Percentiles rank a stretch among this genome's conserved stretches.
Evolutionary conservation across 257 asterid species (phyloP).

Genomic region (Solanum clarkiae): DNA sequence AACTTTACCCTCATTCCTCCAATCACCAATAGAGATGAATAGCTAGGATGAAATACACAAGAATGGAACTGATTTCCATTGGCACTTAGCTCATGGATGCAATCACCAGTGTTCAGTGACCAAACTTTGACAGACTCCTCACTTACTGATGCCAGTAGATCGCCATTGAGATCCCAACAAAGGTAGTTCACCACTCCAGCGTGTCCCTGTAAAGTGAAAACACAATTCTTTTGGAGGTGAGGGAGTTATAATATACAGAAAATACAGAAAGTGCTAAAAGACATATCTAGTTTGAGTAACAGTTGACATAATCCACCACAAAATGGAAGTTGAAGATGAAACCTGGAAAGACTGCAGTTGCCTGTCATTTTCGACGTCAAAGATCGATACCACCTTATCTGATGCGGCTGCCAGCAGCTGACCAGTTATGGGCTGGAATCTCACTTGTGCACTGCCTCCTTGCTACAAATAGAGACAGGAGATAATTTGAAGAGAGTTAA

Average conservation of each 20-base stretch:
- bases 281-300: background rate
- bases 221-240: background rate
- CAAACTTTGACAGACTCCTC: constrained; percentile 93
- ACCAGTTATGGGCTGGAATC: constrained; percentile 86
- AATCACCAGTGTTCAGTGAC: constrained; percentile 75
- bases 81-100: constrained; percentile 73
- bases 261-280: background rate
- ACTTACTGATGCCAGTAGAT: constrained; percentile 79
- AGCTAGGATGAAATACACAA: constrained; percentile 90
- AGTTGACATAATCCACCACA: background rate
- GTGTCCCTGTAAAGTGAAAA: constrained; percentile 42
- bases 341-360: constrained; percentile 90
- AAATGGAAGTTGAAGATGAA: background rate
- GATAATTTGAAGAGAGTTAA: background rate
- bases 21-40: constrained; percentile 75
- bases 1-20: constrained; percentile 66
- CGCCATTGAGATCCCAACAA: constrained; percentile 94
- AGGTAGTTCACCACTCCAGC: constrained; percentile 69
- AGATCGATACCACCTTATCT: constrained; percentile 72
- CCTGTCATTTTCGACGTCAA: constrained; percentile 84
- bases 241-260: background rate
- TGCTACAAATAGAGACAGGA: constrained; percentile 35
- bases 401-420: constrained; percentile 91
- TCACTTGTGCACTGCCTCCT: constrained; percentile 94
- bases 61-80: constrained; percentile 78